Percentiles rank a stretch among this genome's conserved stretches.
Evolutionary conservation across 1,284 basidiomycete species (phyloP).

Genomic region (Melampsora americana): DNA sequence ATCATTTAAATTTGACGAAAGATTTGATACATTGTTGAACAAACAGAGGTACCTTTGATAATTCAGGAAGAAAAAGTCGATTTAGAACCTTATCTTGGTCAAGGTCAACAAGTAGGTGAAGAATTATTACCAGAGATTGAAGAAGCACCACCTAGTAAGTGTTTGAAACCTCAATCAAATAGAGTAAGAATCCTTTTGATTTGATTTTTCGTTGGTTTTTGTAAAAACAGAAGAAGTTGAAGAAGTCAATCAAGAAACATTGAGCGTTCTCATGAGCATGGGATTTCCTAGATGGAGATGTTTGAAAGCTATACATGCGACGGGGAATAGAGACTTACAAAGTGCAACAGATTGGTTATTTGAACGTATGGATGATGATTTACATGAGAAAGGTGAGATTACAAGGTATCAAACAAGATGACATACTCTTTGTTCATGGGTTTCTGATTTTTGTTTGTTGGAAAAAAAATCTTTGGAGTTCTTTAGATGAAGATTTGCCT

Average conservation of each 20-base stretch:
- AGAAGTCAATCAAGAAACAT: conserved; percentile 67
- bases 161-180: conserved; percentile 55
- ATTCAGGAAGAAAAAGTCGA: conserved; percentile 66
- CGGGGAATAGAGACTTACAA: conserved; percentile 69
- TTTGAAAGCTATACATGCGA: conserved; percentile 83
- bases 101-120: conserved; percentile 72
- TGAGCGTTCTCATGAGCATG: conserved; percentile 76
- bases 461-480: too few species aligned
- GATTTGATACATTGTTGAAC: conserved; percentile 14
- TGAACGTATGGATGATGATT: conserved; percentile 80
- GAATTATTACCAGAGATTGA: conserved; percentile 66
- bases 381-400: too few species aligned
- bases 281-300: conserved; percentile 79
- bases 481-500: too few species aligned
- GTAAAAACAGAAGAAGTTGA: conserved; percentile 48
- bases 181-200: neutral
- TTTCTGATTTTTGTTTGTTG: too few species aligned
- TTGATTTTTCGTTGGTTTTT: neutral
- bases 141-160: conserved; percentile 48
- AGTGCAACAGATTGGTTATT: conserved; percentile 95
- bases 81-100: conserved; percentile 70
- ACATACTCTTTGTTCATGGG: too few species aligned
- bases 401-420: too few species aligned
- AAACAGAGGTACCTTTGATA: conserved; percentile 76
- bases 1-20: neutral